Conservation (phyloP, 116 monocot species). For the Posidonia oceanica region DNA sequence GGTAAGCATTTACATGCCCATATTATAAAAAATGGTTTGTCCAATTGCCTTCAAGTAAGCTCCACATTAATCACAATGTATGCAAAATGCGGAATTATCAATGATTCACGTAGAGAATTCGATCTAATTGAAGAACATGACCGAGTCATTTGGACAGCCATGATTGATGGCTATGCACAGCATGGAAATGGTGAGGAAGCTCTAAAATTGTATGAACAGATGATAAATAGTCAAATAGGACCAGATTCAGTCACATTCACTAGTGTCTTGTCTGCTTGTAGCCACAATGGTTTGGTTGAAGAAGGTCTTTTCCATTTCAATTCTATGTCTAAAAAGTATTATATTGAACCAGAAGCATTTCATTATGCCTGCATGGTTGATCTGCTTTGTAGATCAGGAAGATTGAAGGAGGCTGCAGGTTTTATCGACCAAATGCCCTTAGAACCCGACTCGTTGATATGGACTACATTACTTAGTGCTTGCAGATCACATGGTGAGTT, state of each 20-base stretch:
- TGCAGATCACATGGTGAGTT: slow-evolving; percentile 55
- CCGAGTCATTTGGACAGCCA: slow-evolving; percentile 49
- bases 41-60: slow-evolving; percentile 23
- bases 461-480: slow-evolving; percentile 59
- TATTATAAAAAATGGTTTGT: slow-evolving; percentile 29
- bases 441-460: slow-evolving; percentile 31
- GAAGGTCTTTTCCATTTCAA: slow-evolving; percentile 46
- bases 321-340: slow-evolving; percentile 41
- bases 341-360: slow-evolving; percentile 30
- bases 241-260: slow-evolving; percentile 49
- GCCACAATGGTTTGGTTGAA: slow-evolving; percentile 48
- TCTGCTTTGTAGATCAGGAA: slow-evolving; percentile 55
- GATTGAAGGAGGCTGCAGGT: slow-evolving; percentile 42
- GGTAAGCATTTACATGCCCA: slow-evolving; percentile 45
- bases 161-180: slow-evolving; percentile 66
- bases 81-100: slow-evolving; percentile 51
- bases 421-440: slow-evolving; percentile 45
- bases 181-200: slow-evolving; percentile 56
- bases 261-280: slow-evolving; percentile 52
- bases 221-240: slow-evolving; percentile 25
- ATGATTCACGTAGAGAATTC: slow-evolving; percentile 38
- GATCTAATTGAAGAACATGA: slow-evolving; percentile 37
- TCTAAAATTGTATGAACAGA: slow-evolving; percentile 28
- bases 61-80: slow-evolving; percentile 50
- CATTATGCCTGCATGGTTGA: slow-evolving; percentile 63